Evolutionary conservation across 2,329 filamentous ascomycete species (phyloP), one percentile per base, ranked within the genome.

Genomic region (Diaporthe ampelina): DNA sequence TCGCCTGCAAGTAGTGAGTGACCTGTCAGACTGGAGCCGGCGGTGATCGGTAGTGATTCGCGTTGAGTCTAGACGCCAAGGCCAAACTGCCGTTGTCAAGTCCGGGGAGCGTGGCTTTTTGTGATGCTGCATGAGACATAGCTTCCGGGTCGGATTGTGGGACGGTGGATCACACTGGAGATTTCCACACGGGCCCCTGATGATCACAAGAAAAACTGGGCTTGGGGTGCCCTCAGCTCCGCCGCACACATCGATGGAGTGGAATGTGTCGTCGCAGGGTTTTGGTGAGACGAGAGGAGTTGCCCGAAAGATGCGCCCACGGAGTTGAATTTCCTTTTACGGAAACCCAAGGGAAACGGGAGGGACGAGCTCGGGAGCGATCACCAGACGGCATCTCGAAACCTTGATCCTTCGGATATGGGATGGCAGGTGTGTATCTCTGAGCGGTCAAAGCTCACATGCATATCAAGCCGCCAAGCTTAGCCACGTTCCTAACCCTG

Each of bases 161-260:
- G 63, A 26, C 21, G 21, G 61, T 67, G 61, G 61, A 32, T 52
- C 61, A 37, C n/a, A 32, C 59, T 50, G 40, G 40, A 35, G 40
- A 50, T 65, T 65, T 67, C 45, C 61, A 52, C 61, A 67, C 63
- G 45, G 63, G 63, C 63, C 63, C 63, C 63, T 67, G 63, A 67
- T 52, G 63, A 67, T 67, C 63, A 52, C 63, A 19, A 13, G 11
- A 24, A n/a, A 67, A 67, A 52, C 29, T 26, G 43, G 61, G 61
- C 26, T 37, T 9, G 61, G 13, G 4, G 13, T 35, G 43, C 26
- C 61, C 61, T 67, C 61, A 50, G 40, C 61, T 50, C 61, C 61
- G 61, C 61, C 61, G 45, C 43, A 37, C 61, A 63, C 26, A 13
- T 35, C 24, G 29, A 35, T 35, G 45, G 45, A 52, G 11, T 40